A percentile compares a stretch with the other conserved stretches of the same genome.
These are phyloP conservation scores for Pelargonium cotyledonis DNA, from an alignment of 441 rosid species.

Conservation along the genomic window DNA sequence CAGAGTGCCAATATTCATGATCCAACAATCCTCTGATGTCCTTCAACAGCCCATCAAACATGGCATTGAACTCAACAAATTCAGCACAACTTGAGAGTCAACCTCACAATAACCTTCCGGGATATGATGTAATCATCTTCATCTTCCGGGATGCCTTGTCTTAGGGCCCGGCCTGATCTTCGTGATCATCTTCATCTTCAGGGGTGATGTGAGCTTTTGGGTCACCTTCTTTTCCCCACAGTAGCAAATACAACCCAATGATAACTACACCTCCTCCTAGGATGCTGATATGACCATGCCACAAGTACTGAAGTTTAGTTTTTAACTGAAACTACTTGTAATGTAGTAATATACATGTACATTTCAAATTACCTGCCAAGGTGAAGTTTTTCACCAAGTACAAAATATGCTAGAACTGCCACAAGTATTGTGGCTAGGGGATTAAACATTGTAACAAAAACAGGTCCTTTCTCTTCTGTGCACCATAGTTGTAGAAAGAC, in stretches of 20 bases:
- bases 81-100: no score
- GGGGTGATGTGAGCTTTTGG: neutral
- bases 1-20: no score
- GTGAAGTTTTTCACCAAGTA: slow-evolving; percentile 53
- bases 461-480: slow-evolving; percentile 56
- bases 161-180: no score
- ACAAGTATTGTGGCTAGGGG: slow-evolving; percentile 50
- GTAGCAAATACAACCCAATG: slow-evolving; percentile 47
- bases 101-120: no score
- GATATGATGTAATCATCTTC: no score
- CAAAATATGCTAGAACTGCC: slow-evolving; percentile 44
- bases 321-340: no score
- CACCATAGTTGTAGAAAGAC: slow-evolving; percentile 48
- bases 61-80: no score
- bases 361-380: slow-evolving; percentile 44
- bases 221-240: slow-evolving; percentile 62
- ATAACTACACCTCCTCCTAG: slow-evolving; percentile 46
- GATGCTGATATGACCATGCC: slow-evolving; percentile 29
- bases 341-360: neutral
- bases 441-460: slow-evolving; percentile 65
- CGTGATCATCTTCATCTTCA: no score
- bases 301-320: neutral
- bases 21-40: no score
- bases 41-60: no score
- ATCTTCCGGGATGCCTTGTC: no score